These are phyloP conservation scores for Mortierella sp. DNA, from an alignment of 371 early-diverging fungal species.

Conservation along the genomic window DNA sequence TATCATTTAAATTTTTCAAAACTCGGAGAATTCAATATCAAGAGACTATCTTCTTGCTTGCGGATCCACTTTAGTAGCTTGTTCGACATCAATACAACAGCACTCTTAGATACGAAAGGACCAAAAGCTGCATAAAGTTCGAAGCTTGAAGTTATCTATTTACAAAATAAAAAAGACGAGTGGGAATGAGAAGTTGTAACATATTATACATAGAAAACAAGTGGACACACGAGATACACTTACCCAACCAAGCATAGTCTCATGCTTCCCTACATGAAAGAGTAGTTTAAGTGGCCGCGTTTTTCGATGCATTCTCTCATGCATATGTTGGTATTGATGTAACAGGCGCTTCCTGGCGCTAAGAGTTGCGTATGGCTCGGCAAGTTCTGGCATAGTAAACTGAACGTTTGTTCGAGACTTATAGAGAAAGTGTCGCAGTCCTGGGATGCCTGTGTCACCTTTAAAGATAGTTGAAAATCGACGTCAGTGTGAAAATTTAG, in stretches of 20 bases:
- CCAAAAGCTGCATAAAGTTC: slow-evolving; percentile 83
- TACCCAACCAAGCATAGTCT: slow-evolving; percentile 83
- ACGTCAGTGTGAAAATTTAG: no score
- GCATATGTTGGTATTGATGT: slow-evolving; percentile 75
- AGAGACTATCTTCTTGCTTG: slow-evolving; percentile 75
- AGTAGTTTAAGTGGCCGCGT: slow-evolving; percentile 70
- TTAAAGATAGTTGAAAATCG: not conserved
- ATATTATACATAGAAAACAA: no score
- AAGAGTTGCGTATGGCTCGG: slow-evolving; percentile 62
- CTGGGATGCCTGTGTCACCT: slow-evolving; percentile 78
- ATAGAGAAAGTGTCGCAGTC: slow-evolving; percentile 81
- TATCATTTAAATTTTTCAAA: slow-evolving; percentile 61
- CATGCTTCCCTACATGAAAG: slow-evolving; percentile 69
- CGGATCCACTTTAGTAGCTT: slow-evolving; percentile 81
- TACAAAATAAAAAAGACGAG: not conserved
- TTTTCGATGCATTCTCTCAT: slow-evolving; percentile 73
- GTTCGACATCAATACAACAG: slow-evolving; percentile 71
- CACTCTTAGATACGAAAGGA: slow-evolving; percentile 74
- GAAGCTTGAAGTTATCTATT: slow-evolving; percentile 74
- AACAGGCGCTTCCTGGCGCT: slow-evolving; percentile 62
- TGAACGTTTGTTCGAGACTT: slow-evolving; percentile 77
- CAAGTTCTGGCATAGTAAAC: slow-evolving; percentile 75
- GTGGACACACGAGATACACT: not conserved
- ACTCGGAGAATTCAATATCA: slow-evolving; percentile 76
- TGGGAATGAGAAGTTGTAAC: not conserved